These are phyloP conservation scores for Coemansia furcata DNA, from an alignment of 192 early-diverging fungal genomes.

Conservation along the genomic window DNA sequence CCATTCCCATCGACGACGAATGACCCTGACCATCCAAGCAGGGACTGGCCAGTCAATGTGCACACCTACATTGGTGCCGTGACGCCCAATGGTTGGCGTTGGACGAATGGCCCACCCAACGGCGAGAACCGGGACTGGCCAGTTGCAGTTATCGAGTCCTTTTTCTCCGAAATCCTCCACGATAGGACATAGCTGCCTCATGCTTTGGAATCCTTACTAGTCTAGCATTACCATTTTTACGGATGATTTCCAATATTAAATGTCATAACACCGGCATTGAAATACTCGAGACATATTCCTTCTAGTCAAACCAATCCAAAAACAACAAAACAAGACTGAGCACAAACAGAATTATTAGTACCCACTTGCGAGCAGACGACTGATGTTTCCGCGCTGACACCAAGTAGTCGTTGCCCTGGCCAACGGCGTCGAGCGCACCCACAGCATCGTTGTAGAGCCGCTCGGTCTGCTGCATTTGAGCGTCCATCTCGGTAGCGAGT, in stretches of 20 bases:
- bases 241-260: not conserved
- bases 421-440: slow-evolving; percentile 61
- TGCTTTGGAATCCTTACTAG: not conserved
- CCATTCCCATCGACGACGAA: not conserved
- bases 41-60: slow-evolving; percentile 44
- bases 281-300: not conserved
- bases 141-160: slow-evolving; percentile 26
- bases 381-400: slow-evolving; percentile 64
- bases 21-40: slow-evolving; percentile 29
- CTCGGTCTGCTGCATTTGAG: slow-evolving; percentile 72
- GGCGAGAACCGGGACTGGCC: slow-evolving; percentile 40
- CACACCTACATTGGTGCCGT: not conserved
- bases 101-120: not conserved
- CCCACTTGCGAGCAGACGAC: slow-evolving; percentile 68
- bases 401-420: slow-evolving; percentile 66
- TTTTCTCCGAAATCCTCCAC: not conserved
- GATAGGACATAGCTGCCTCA: not conserved
- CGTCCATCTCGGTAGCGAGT: slow-evolving; percentile 66
- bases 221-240: not conserved
- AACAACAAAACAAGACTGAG: slow-evolving; percentile 73
- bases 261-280: not conserved
- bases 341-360: slow-evolving; percentile 66
- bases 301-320: slow-evolving; percentile 75
- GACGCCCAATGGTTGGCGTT: not conserved
- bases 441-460: slow-evolving; percentile 69